These are phyloP conservation scores for Xylaria sp. DNA, from an alignment of 495 filamentous ascomycete species.

Conservation along the genomic window DNA sequence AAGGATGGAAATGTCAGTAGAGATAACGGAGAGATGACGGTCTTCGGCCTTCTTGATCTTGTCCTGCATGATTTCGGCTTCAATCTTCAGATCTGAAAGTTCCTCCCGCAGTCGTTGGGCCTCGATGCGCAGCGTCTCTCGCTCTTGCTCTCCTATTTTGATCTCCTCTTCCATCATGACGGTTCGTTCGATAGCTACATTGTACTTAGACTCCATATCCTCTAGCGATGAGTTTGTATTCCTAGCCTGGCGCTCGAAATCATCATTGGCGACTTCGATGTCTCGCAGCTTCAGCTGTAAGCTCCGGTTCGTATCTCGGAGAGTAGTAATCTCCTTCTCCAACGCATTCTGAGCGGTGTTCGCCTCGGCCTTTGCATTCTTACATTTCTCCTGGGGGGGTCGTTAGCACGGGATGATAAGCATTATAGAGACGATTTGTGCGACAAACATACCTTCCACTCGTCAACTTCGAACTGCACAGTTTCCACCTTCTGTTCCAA, in stretches of 20 bases:
- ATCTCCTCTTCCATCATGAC: conserved; percentile 97
- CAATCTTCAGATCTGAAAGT: conserved; percentile 88
- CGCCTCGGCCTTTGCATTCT: conserved; percentile 88
- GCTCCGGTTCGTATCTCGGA: conserved; percentile 83
- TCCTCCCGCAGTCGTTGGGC: conserved; percentile 88
- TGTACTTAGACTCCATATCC: conserved; percentile 96
- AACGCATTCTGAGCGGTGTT: conserved; percentile 81
- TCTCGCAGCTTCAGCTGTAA: conserved; percentile 85
- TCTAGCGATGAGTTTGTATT: conserved; percentile 94
- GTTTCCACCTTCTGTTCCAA: conserved; percentile 86
- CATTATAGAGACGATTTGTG: not conserved
- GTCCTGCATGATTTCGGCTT: conserved; percentile 91
- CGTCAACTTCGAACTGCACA: conserved; percentile 87
- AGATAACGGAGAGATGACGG: conserved; percentile 58
- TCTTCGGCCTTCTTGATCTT: conserved; percentile 74
- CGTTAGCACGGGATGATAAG: conserved; percentile 17
- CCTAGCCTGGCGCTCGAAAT: conserved; percentile 93
- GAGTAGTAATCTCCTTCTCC: conserved; percentile 93
- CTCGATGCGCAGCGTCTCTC: conserved; percentile 86
- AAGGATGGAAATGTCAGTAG: conserved; percentile 59
- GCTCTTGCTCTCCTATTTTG: conserved; percentile 85
- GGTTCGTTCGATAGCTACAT: conserved; percentile 85
- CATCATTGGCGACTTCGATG: conserved; percentile 97
- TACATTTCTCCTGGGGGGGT: conserved; percentile 82
- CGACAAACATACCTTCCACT: conserved; percentile 86